phyloP scores from a whole-genome alignment of 176 grass and related monocot genomes.

The Cymbopogon citratus region DNA sequence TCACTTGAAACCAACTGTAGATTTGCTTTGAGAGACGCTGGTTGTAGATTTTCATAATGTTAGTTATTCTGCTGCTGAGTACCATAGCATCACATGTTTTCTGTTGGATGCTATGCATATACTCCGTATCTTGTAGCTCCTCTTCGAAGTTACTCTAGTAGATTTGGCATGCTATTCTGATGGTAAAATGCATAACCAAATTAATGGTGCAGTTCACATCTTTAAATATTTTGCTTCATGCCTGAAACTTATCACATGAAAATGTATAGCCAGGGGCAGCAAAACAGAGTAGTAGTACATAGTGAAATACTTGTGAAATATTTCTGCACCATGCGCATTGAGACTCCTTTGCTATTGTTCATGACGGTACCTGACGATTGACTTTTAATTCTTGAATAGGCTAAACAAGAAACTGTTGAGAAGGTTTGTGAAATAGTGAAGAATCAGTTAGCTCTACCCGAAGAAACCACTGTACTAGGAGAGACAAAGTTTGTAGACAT shows the following conservation, averaged over 20 bases:
- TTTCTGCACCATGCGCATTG: neutral
- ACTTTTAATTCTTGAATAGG: slow-evolving; percentile 23
- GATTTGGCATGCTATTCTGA: no score
- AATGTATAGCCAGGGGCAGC: neutral
- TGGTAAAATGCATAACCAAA: no score
- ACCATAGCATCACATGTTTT: neutral
- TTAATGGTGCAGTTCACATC: neutral
- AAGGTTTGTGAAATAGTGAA: slow-evolving; percentile 52
- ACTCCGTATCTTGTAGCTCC: neutral
- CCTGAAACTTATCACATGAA: neutral
- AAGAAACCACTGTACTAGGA: slow-evolving; percentile 6
- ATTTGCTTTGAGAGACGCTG: no score
- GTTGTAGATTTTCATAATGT: no score
- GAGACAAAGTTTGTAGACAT: slow-evolving; percentile 59
- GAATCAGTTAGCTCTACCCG: slow-evolving; percentile 35
- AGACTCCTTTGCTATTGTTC: neutral
- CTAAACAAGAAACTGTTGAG: slow-evolving; percentile 41
- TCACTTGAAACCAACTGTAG: no score
- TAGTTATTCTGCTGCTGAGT: no score
- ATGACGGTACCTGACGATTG: neutral
- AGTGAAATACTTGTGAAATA: neutral
- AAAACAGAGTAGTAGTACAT: neutral
- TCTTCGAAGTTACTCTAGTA: no score
- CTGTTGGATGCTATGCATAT: neutral
- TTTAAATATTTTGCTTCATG: neutral